Evolutionary conservation across 1,284 basidiomycete species (phyloP).

Genomic region (Tremellales sp.): DNA sequence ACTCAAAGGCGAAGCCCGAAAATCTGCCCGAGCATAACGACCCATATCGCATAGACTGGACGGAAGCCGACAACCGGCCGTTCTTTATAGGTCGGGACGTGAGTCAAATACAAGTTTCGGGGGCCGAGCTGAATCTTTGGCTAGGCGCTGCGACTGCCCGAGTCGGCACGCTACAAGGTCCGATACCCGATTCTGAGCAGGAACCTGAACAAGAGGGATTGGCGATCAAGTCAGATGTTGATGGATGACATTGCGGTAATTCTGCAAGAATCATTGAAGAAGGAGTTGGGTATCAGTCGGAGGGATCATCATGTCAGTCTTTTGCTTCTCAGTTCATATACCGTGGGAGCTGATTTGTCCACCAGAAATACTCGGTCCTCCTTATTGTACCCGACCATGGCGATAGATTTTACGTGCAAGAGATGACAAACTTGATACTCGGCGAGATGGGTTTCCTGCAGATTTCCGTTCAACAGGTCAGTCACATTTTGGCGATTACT

Average conservation of each 20-base stretch:
- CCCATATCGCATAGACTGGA: conserved; percentile 76
- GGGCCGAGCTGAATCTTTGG: conserved; percentile 7
- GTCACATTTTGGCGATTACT: conserved; percentile 8
- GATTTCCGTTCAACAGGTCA: conserved; percentile 79
- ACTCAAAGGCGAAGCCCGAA: conserved; percentile 58
- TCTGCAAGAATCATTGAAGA: conserved; percentile 59
- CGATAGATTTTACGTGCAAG: conserved; percentile 75
- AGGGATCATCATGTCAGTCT: conserved; percentile 59
- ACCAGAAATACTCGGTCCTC: conserved; percentile 77
- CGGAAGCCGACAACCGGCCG: conserved; percentile 49
- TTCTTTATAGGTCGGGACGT: conserved; percentile 40
- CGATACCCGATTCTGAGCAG: conserved; percentile 73
- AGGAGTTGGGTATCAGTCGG: conserved; percentile 60
- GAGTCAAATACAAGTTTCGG: conserved; percentile 51
- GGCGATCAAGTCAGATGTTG: conserved; percentile 62
- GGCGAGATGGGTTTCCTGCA: conserved; percentile 85
- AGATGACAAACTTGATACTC: conserved; percentile 72
- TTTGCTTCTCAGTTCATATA: neutral
- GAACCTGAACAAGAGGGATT: conserved; percentile 75
- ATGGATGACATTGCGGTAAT: conserved; percentile 75
- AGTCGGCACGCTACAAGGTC: conserved; percentile 61
- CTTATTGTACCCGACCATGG: conserved; percentile 92
- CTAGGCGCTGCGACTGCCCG: conserved; percentile 69
- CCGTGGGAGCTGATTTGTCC: neutral
- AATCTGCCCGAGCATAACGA: conserved; percentile 77